A percentile compares a stretch with the other conserved stretches of the same genome.
phyloP scores from a whole-genome alignment of 768 basidiomycete species.

The Lentinula boryana region DNA sequence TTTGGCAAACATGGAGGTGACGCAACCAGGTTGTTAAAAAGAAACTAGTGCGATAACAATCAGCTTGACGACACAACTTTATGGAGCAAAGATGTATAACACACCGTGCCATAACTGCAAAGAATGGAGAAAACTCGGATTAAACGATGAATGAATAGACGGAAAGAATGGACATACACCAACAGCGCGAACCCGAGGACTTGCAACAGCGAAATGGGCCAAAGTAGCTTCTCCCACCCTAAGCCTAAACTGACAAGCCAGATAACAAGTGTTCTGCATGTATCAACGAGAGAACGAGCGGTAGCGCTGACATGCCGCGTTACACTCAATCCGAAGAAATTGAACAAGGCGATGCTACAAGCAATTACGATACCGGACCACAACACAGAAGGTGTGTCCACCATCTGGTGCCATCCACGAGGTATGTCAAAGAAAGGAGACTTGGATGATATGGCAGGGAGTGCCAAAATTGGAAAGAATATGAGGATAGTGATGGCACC shows the following conservation, averaged over 20 bases:
- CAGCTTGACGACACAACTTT: neutral
- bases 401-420: constrained; percentile 86
- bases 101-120: constrained; percentile 78
- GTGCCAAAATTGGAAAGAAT: constrained; percentile 74
- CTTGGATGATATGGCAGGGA: constrained; percentile 55
- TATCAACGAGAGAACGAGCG: constrained; percentile 86
- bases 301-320: constrained; percentile 93
- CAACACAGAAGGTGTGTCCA: constrained; percentile 67
- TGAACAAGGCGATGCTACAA: constrained; percentile 75
- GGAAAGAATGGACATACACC: constrained; percentile 56
- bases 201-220: constrained; percentile 79
- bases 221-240: constrained; percentile 85
- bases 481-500: constrained; percentile 76
- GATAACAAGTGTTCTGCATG: constrained; percentile 92
- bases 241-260: constrained; percentile 88
- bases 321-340: constrained; percentile 87
- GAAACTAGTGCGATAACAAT: constrained; percentile 44
- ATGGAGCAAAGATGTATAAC: constrained; percentile 16
- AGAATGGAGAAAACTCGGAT: constrained; percentile 1
- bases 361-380: constrained; percentile 68
- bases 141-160: neutral
- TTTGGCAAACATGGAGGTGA: constrained; percentile 57
- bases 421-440: constrained; percentile 82
- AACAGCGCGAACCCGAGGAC: constrained; percentile 81
- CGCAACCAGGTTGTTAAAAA: constrained; percentile 82